These are phyloP conservation scores for Diaporthe sp. DNA, from an alignment of 2,329 filamentous ascomycete species.

Conservation along the genomic window DNA sequence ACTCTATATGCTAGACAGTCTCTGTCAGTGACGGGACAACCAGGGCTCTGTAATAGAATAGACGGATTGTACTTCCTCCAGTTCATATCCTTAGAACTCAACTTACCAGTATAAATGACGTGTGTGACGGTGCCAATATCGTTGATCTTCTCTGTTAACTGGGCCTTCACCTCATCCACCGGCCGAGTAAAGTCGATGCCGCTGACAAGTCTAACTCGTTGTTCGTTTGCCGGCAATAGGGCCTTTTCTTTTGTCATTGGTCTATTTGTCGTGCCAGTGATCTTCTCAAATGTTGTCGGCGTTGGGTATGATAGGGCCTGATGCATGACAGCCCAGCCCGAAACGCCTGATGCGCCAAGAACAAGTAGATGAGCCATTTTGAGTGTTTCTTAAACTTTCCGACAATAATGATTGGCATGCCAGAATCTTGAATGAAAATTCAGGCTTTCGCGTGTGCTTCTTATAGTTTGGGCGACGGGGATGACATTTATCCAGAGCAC, in stretches of 20 bases:
- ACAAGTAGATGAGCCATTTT: slow-evolving; percentile 24
- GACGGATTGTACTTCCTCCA: no score
- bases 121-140: slow-evolving; percentile 5
- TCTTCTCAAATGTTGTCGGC: not conserved
- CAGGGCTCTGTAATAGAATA: no score
- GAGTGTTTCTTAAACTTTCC: no score
- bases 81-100: no score
- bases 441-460: not conserved
- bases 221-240: not conserved
- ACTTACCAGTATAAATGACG: slow-evolving; percentile 17
- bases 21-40: not conserved
- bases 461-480: not conserved
- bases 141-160: not conserved
- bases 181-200: slow-evolving; percentile 14
- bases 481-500: not conserved
- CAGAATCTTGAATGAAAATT: not conserved
- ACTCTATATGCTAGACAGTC: not conserved
- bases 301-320: slow-evolving; percentile 4
- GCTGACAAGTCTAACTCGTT: not conserved
- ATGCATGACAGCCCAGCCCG: slow-evolving; percentile 16
- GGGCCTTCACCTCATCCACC: not conserved
- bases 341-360: slow-evolving; percentile 29
- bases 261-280: slow-evolving; percentile 11
- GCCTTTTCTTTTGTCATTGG: not conserved
- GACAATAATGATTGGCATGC: not conserved